Percentiles rank a stretch among this genome's conserved stretches.
Conservation (phyloP, 177 flowering plant genomes). For the Vitis hybrid region DNA sequence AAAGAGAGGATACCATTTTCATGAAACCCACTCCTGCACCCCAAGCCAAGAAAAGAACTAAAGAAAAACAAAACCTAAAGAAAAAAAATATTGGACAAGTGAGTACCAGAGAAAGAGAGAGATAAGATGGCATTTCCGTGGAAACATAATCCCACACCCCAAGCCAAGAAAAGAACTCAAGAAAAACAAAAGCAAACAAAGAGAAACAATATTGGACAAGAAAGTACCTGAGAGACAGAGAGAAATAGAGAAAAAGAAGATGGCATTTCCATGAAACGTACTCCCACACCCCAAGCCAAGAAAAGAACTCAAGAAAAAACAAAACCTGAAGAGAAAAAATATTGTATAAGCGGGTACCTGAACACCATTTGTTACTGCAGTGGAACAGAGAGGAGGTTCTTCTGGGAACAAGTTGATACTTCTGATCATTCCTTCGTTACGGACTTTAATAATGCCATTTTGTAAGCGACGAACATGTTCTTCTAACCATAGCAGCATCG, state of each 20-base stretch:
- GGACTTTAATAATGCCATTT: constrained; percentile 59
- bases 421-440: constrained; percentile 33
- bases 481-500: constrained; percentile 88
- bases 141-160: neutral
- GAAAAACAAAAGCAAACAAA: no score
- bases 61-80: neutral
- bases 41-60: neutral
- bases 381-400: constrained; percentile 62
- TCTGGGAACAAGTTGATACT: constrained; percentile 75
- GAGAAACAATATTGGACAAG: no score
- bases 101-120: no score
- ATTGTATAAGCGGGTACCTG: constrained; percentile 40
- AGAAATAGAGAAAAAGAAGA: neutral
- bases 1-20: neutral
- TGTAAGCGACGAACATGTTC: constrained; percentile 81
- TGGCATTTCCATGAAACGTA: no score
- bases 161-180: neutral
- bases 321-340: neutral
- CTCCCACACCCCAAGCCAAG: neutral
- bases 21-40: neutral
- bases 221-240: neutral
- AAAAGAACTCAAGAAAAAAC: neutral
- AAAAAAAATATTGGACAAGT: neutral
- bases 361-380: constrained; percentile 78
- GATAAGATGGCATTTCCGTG: neutral